Evolutionary conservation across 129 eudicot species (phyloP), one percentile per base, ranked within the genome.

Genomic region (Artemisia annua): DNA sequence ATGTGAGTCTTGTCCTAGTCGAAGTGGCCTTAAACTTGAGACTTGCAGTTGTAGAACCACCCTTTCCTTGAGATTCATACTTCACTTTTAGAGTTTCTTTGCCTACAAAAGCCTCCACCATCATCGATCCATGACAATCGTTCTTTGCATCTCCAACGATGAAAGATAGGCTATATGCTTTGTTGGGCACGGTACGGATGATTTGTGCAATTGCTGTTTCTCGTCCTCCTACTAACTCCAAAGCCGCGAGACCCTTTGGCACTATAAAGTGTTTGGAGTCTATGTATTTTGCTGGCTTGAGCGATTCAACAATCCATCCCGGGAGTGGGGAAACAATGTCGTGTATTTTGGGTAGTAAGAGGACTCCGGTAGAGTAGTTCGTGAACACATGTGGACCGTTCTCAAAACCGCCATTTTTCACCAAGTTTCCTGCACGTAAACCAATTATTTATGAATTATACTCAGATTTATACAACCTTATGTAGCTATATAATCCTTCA

Each of bases 261-360:
- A 91, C 95, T 9, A 35, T 24, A 66, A 81, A 91, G 72, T 87
- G 97, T 30, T 70, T 81, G 39, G 91, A 83, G 57, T 91, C 91
- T 0, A 91, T 61, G 71, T 79, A 91, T 62, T 91, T 91, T 9
- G 87, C 89, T 46, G 97, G 87, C 75, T 90, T 90, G 63, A 85
- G 83, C 4, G 97, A 90, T 48, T 87, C 91, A 12, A 90, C 62
- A 7, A 87, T 87, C 97, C 97, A 91, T 24, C 95, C 91, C 12
- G 95, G 95, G 22, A 91, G 79, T 4, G 95, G 85, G n/a, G 95
- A 87, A 54, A 76, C 46, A 3, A 49, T 46, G 74, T 91, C 95
- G 24, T 84, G 82, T 50, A 66, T 70, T 60, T 85, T 83, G 74
- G 95, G 91, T 11, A 86, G 89, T 61, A 87, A 43, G 17, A 90